A percentile compares a stretch with the other conserved stretches of the same genome.
phyloP scores from a whole-genome alignment of 306 rosid species.

The Dryas drummondii region DNA sequence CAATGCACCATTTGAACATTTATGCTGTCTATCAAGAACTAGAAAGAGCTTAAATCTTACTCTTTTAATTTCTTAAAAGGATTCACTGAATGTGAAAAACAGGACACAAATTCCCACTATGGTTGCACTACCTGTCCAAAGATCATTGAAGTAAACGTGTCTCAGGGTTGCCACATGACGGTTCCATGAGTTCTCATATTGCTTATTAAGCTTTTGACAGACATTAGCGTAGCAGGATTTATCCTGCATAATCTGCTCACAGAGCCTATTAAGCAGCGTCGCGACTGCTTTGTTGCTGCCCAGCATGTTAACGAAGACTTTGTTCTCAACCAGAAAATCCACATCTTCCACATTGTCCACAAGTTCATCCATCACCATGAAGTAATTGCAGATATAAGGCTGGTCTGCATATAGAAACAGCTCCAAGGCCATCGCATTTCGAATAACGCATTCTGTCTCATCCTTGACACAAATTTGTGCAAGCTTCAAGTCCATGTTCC shows the following conservation, averaged over 20 bases:
- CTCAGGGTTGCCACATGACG: slow-evolving; percentile 43
- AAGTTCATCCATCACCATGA: slow-evolving; percentile 40
- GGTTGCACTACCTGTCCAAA: slow-evolving; percentile 64
- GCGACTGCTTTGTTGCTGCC: slow-evolving; percentile 54
- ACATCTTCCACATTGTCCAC: slow-evolving; percentile 50
- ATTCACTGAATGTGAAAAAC: slow-evolving; percentile 23
- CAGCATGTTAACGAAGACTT: slow-evolving; percentile 38
- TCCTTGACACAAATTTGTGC: slow-evolving; percentile 30
- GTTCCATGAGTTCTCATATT: slow-evolving; percentile 45
- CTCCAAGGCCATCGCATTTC: slow-evolving; percentile 55
- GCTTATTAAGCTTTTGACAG: slow-evolving; percentile 27
- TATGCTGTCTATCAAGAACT: no score
- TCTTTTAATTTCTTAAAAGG: not conserved
- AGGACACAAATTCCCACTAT: slow-evolving; percentile 45
- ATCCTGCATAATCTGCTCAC: slow-evolving; percentile 35
- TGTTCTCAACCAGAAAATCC: slow-evolving; percentile 43
- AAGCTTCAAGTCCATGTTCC: not conserved
- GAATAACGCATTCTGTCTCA: slow-evolving; percentile 40
- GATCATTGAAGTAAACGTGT: slow-evolving; percentile 53
- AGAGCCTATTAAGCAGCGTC: slow-evolving; percentile 34
- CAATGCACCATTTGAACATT: no score
- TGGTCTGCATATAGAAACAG: slow-evolving; percentile 40
- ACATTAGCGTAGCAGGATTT: slow-evolving; percentile 28
- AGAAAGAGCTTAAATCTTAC: slow-evolving; percentile 10
- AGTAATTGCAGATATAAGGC: slow-evolving; percentile 45